phyloP scores from a whole-genome alignment of 768 basidiomycete species.

The Russula sp. region DNA sequence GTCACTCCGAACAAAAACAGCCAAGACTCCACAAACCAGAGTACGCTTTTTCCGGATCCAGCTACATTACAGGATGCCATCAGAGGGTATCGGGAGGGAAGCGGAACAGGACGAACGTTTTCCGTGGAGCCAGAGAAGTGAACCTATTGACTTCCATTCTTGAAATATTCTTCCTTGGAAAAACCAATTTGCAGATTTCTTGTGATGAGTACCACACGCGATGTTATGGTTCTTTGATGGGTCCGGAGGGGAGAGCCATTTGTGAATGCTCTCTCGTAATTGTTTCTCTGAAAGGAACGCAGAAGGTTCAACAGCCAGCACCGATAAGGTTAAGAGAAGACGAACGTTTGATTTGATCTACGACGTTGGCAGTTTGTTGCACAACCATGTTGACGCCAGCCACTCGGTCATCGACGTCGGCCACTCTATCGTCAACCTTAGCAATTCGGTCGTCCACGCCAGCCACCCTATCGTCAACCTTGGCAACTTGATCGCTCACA shows the following conservation, averaged over 20 bases:
- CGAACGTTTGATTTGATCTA: background rate
- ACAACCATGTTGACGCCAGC: background rate
- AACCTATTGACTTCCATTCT: background rate
- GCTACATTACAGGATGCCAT: background rate
- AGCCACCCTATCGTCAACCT: too few species aligned
- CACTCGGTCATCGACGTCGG: background rate
- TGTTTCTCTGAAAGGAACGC: background rate
- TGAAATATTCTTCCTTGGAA: background rate
- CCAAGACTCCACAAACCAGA: background rate
- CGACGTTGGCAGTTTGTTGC: background rate
- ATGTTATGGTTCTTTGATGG: slow-evolving; percentile 1
- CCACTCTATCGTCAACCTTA: background rate
- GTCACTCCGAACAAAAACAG: too few species aligned
- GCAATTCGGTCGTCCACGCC: too few species aligned
- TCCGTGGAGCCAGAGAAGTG: background rate
- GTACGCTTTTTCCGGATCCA: background rate
- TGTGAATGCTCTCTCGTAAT: background rate
- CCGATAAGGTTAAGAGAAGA: background rate
- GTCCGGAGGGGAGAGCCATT: background rate
- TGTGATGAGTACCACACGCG: background rate
- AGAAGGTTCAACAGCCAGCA: background rate
- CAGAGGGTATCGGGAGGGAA: background rate
- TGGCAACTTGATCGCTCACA: too few species aligned
- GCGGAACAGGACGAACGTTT: background rate
- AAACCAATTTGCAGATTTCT: background rate